phyloP scores from a whole-genome alignment of 805 yeast genomes.

The Wickerhamiella kazuoi region DNA sequence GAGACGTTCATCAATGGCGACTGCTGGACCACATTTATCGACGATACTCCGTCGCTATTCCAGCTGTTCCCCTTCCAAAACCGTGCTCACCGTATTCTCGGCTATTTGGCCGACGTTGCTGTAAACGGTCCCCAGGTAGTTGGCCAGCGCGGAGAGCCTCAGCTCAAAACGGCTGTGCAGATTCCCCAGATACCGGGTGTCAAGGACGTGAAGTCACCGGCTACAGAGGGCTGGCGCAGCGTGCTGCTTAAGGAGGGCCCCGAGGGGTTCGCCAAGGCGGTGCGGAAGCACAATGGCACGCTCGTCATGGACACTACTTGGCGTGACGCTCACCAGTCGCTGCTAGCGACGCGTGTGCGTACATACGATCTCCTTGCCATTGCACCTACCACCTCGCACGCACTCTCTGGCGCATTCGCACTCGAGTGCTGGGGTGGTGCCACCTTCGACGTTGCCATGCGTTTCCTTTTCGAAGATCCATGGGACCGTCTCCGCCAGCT shows the following conservation, averaged over 20 bases:
- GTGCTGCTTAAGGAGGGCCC: slow-evolving; percentile 75
- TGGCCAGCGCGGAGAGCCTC: slow-evolving; percentile 90
- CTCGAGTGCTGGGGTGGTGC: slow-evolving; percentile 99
- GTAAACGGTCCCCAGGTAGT: slow-evolving; percentile 92
- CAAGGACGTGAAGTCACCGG: slow-evolving; percentile 39
- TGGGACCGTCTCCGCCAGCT: slow-evolving; percentile 88
- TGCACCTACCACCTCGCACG: slow-evolving; percentile 89
- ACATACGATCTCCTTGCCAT: slow-evolving; percentile 79
- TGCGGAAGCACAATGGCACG: slow-evolving; percentile 69
- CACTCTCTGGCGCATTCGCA: slow-evolving; percentile 78
- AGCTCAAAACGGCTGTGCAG: slow-evolving; percentile 54
- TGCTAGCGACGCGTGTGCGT: slow-evolving; percentile 93
- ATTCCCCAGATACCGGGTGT: slow-evolving; percentile 58
- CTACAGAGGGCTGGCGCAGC: slow-evolving; percentile 83
- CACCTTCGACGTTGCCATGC: slow-evolving; percentile 95
- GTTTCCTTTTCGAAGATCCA: slow-evolving; percentile 96
- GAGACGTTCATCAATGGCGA: slow-evolving; percentile 69
- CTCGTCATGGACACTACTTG: slow-evolving; percentile 96
- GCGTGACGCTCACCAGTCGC: slow-evolving; percentile 99
- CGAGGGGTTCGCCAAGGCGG: slow-evolving; percentile 72
- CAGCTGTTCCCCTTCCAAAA: slow-evolving; percentile 88
- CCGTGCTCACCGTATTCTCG: slow-evolving; percentile 87
- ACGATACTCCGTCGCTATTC: slow-evolving; percentile 91
- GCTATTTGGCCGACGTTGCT: slow-evolving; percentile 80
- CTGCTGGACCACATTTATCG: slow-evolving; percentile 98